phyloP scores from a whole-genome alignment of 208 protist genomes.

The Crithidia sp. region DNA sequence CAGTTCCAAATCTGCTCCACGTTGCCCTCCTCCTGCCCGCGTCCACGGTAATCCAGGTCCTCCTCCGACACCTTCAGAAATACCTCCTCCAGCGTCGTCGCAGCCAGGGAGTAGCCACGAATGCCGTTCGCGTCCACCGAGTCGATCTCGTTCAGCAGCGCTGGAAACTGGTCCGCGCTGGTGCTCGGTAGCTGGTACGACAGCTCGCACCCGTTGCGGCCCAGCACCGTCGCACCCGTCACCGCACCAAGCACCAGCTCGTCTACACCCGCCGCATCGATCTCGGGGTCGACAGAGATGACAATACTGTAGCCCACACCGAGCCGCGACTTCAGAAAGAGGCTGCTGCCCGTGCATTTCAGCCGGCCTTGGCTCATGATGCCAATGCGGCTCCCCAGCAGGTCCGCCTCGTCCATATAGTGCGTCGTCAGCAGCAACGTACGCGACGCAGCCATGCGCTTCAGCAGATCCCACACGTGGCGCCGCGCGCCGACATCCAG shows the following conservation, averaged over 20 bases:
- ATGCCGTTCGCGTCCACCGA: constrained; percentile 6
- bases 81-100: constrained; percentile 19
- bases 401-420: constrained; percentile 98
- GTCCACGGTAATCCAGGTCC: constrained; percentile 2
- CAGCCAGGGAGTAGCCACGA: constrained; percentile 10
- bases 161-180: constrained; percentile 4
- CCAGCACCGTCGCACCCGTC: constrained; percentile 33
- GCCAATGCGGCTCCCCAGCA: constrained; percentile 84
- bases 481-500: constrained; percentile 83
- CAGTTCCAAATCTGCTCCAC: constrained; percentile 8
- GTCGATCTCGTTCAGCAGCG: constrained; percentile 12
- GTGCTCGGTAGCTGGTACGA: background rate
- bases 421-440: constrained; percentile 83
- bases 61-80: constrained; percentile 18
- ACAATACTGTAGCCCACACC: constrained; percentile 55
- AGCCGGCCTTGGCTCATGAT: constrained; percentile 83
- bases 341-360: constrained; percentile 48
- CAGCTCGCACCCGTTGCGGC: constrained; percentile 11
- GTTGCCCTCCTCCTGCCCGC: constrained; percentile 27
- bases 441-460: constrained; percentile 31
- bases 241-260: constrained; percentile 18
- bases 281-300: constrained; percentile 36
- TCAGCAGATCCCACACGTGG: constrained; percentile 76
- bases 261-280: constrained; percentile 19
- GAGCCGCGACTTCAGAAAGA: constrained; percentile 60